Evolutionary conservation across 2,329 filamentous ascomycete genomes (phyloP), one percentile per base, ranked within the genome.

Genomic region (Arthrobotrys pseudoclavata): DNA sequence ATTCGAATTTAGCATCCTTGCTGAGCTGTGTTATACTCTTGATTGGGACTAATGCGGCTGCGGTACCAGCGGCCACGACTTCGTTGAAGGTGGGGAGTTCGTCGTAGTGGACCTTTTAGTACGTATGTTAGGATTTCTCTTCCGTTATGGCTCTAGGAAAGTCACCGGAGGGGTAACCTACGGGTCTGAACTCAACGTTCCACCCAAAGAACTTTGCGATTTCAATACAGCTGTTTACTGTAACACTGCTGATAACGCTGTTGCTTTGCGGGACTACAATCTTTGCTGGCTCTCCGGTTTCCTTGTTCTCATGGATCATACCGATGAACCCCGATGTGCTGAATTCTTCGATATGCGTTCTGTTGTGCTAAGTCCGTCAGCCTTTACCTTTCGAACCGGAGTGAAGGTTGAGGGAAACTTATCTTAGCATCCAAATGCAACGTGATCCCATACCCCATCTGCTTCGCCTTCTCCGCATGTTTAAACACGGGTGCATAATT

Each of bases 281-380:
- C 6, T 91, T 95, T 10, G 91, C 86, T 31, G 88, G 84, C 3
- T 86, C 85, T 29, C 82, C 84, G 6, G 81, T 80, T 1, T 87
- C 86, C 2, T 87, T 88, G 50, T 89, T 86, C 60, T 61, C 72
- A 69, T 87, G 87, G 80, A 88, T 86, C 4, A 92, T 91, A 2
- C 94, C 96, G 79, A 98, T 91, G 84, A 99, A 98, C 0, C 93
- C 95, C 79, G 91, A 94, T 0, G 96, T 98, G 80, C 92, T 96
- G 83, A 98, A 99, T 87, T 99, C 95, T 82, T 99, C 95, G 79
- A 99, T 89, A 83, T 96, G 93, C 76, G 89, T 91, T 81, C 94
- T 89, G 9, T 89, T 92, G 82, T 90, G 90, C 83, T 92, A 96
- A 85, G 66, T 34, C 3, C 1, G 60, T 76, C 45, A 76, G 72